These are phyloP conservation scores for Mimosa bimucronata DNA, from an alignment of 306 rosid genomes.

Conservation along the genomic window DNA sequence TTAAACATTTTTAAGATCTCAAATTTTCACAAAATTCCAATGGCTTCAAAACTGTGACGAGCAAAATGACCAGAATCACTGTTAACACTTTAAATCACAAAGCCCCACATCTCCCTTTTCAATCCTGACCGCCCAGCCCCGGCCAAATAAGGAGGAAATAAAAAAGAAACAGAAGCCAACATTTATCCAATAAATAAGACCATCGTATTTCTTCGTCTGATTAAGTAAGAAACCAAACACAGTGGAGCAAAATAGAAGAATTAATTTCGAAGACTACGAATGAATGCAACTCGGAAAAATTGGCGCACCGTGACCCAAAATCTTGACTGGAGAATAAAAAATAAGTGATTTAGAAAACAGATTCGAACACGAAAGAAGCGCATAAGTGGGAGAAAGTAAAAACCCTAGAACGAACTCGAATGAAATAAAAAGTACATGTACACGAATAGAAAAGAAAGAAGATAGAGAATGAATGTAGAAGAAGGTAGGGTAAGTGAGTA, in stretches of 20 bases:
- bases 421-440: neutral
- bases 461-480: neutral
- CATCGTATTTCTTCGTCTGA: neutral
- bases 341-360: neutral
- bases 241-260: neutral
- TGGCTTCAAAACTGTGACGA: neutral
- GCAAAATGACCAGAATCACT: neutral
- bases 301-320: neutral
- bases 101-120: neutral
- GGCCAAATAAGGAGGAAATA: neutral
- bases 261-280: neutral
- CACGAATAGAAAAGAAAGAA: neutral
- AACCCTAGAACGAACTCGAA: conserved; percentile 28
- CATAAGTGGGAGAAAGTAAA: neutral
- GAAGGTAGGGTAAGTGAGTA: conserved; percentile 7
- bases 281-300: neutral
- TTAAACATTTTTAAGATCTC: neutral
- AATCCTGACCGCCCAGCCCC: neutral
- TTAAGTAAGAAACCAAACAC: neutral
- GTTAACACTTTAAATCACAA: neutral
- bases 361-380: neutral
- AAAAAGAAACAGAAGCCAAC: neutral
- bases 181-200: neutral
- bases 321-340: neutral
- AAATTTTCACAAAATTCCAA: neutral